A percentile compares a stretch with the other conserved stretches of the same genome.
phyloP scores from a whole-genome alignment of 2,329 filamentous ascomycete species.

The Aspergillus terreus region DNA sequence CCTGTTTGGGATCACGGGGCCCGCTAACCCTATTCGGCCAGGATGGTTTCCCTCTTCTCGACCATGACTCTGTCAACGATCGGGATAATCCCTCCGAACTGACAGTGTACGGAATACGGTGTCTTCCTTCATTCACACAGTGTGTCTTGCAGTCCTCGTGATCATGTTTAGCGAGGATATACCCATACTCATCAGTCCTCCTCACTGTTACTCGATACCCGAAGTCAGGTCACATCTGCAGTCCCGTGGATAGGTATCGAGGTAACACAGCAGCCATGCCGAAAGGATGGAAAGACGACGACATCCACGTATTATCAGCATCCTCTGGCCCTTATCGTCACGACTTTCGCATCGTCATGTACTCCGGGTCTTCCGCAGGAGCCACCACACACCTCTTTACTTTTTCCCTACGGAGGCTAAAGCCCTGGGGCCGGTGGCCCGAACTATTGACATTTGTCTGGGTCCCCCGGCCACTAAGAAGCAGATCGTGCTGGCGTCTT shows the following conservation, averaged over 20 bases:
- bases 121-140: no score
- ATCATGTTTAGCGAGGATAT: no score
- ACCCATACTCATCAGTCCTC: no score
- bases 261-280: constrained; percentile 13
- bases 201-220: no score
- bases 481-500: constrained; percentile 24
- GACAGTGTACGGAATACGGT: no score
- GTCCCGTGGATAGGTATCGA: neutral
- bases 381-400: constrained; percentile 5
- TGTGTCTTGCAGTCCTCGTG: no score
- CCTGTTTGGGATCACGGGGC: neutral
- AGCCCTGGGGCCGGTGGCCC: constrained; percentile 9
- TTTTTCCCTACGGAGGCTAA: constrained; percentile 13
- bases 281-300: neutral
- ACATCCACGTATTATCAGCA: no score
- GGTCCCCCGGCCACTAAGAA: constrained; percentile 12
- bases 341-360: no score
- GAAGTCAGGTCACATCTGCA: neutral
- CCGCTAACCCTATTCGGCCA: no score
- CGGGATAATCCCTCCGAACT: neutral
- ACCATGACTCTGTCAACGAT: neutral
- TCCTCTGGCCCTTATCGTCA: no score
- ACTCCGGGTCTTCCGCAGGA: neutral
- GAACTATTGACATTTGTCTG: constrained; percentile 20
- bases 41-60: neutral